Conservation (phyloP, 108 stramenopile genomes). For the Schizochytrium sp. region DNA sequence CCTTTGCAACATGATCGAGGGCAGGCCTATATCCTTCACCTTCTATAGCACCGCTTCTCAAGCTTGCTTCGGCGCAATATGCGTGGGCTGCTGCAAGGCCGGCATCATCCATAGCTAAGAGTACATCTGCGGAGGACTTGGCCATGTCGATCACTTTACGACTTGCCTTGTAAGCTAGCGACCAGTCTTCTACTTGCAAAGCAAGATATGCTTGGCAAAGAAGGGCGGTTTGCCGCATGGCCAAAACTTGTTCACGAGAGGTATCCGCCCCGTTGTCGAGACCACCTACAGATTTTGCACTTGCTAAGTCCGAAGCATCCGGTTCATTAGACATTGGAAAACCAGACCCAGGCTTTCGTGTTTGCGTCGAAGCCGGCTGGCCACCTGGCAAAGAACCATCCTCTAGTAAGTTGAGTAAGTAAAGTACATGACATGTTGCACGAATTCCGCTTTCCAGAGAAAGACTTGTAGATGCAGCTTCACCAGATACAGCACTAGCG, state of each 20-base stretch:
- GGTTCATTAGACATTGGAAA: not conserved
- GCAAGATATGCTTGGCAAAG: slow-evolving; percentile 45
- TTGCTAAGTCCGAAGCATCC: not conserved
- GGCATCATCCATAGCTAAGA: not conserved
- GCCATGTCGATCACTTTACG: slow-evolving; percentile 15
- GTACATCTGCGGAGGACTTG: not conserved
- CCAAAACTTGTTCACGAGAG: not conserved
- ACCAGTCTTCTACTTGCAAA: slow-evolving; percentile 23
- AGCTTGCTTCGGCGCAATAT: slow-evolving; percentile 31
- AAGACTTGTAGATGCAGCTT: not conserved
- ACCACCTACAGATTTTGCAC: not conserved
- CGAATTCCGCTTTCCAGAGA: slow-evolving; percentile 25
- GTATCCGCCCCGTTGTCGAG: not conserved
- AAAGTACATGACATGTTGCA: slow-evolving; percentile 51
- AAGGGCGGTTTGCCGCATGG: slow-evolving; percentile 39
- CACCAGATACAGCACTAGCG: not conserved
- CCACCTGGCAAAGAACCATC: slow-evolving; percentile 11
- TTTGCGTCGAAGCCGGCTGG: not conserved
- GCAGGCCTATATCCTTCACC: slow-evolving; percentile 1
- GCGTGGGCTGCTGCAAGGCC: slow-evolving; percentile 39
- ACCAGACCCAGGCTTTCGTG: not conserved
- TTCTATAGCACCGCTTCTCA: slow-evolving; percentile 30
- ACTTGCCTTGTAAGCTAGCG: slow-evolving; percentile 19
- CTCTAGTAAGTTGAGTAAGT: slow-evolving; percentile 14
- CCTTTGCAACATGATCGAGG: not conserved